These are phyloP conservation scores for Lunasporangiospora selenospora DNA, from an alignment of 192 early-diverging fungal species.

Conservation along the genomic window DNA sequence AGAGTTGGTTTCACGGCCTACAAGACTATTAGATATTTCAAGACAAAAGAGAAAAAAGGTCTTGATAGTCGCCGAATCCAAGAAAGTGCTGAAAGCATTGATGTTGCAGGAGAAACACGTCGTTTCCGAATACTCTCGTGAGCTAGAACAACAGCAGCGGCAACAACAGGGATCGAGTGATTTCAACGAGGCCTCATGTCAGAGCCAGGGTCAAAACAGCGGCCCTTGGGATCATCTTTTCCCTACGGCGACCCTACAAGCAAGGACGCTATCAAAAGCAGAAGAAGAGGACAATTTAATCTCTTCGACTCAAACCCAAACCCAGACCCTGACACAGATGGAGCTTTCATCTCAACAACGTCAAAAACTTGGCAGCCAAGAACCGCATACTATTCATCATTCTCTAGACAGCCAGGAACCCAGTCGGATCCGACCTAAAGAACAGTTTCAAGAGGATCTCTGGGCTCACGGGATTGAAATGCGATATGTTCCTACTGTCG, in stretches of 20 bases:
- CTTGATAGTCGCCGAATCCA: constrained; percentile 16
- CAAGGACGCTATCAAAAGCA: no score
- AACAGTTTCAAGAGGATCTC: constrained; percentile 7
- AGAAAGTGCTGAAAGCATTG: neutral
- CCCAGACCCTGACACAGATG: constrained; percentile 1
- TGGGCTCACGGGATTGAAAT: constrained; percentile 39
- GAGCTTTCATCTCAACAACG: no score
- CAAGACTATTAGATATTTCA: no score
- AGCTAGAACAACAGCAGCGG: neutral
- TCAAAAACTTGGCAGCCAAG: no score
- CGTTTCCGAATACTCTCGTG: neutral
- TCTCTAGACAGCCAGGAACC: no score
- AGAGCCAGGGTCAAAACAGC: no score
- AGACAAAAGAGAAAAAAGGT: neutral
- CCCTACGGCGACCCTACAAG: neutral
- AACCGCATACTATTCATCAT: no score
- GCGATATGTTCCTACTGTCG: constrained; percentile 27
- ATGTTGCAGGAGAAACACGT: constrained; percentile 4
- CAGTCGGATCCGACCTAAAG: neutral
- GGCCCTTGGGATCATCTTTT: constrained; percentile 28
- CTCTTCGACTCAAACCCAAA: constrained; percentile 4
- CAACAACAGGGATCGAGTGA: neutral
- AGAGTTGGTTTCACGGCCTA: no score
- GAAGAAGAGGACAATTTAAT: constrained; percentile 10
- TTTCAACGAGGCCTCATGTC: no score